Evolutionary conservation across 805 yeast genomes (phyloP), one percentile per base, ranked within the genome.

Genomic region (Ogataea allantospora): DNA sequence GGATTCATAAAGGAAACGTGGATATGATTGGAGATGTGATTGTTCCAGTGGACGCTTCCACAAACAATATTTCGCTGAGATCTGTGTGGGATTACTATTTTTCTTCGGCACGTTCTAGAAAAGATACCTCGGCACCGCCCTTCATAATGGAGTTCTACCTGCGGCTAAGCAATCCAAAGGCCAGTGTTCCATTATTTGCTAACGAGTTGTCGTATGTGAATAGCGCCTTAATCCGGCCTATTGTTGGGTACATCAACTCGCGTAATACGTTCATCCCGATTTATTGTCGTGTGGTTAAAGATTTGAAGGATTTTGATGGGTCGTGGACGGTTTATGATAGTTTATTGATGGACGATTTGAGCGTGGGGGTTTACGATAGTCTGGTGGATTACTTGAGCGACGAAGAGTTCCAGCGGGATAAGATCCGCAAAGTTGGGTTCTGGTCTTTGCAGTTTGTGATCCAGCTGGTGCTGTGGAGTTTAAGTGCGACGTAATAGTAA

Each of bases 301-400:
- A 77, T 30, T 63, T 88, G 15, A 67, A 70, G 18, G 99, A 93
- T 55, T 93, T 93, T 58, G 88, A 86, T 52, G 99, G 99, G 0
- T 78, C 95, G 6, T 93, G 99, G 99, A 91, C 99, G 1, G 71
- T 88, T 3, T 93, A 88, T 60, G 99, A 93, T 58, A 83, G 93
- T 18, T 68, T 83, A 35, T 67, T 93, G 43, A 88, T 91, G 95
- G 93, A 85, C 55, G 97, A 91, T 55, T 70, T 93, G 34, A 83
- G 93, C 19, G 80, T 80, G 20, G 95, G 87, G 49, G 93, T 91
- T 5, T 91, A 91, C 61, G 88, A 88, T 48, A 88, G 93, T 12
- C 88, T 93, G 63, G 96, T 82, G 2, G 75, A 80, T 29, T 89
- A 89, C 53, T 95, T 88, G 14, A 83, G 83, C 8, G 95, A 93